phyloP scores from a whole-genome alignment of 164 flowering plant species.

The Warburgia ugandensis region DNA sequence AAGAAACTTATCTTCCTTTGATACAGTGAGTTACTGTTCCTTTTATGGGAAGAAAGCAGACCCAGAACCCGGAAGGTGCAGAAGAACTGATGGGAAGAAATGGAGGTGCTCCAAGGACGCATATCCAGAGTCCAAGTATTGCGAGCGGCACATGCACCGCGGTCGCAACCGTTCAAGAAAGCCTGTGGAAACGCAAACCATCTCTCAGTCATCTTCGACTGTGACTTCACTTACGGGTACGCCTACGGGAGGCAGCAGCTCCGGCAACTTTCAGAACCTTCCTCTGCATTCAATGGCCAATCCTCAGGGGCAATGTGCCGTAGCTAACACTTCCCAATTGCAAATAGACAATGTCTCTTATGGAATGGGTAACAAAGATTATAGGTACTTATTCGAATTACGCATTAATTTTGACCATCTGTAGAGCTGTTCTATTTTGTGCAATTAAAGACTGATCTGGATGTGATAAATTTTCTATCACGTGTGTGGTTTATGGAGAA shows the following conservation, averaged over 20 bases:
- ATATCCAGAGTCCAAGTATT: conserved; percentile 65
- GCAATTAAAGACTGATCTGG: too few species aligned
- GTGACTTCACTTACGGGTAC: conserved; percentile 31
- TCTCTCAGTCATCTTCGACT: conserved; percentile 61
- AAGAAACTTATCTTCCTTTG: too few species aligned
- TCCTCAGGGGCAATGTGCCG: conserved; percentile 38
- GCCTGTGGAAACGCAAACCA: conserved; percentile 91
- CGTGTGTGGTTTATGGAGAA: too few species aligned
- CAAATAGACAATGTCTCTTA: conserved; percentile 51
- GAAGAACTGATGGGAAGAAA: conserved; percentile 75
- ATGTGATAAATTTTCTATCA: too few species aligned
- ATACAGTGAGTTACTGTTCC: conserved; percentile 63
- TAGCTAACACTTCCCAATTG: conserved; percentile 40
- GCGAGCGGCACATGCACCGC: conserved; percentile 81
- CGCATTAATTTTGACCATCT: too few species aligned
- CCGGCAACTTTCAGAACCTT: conserved; percentile 42
- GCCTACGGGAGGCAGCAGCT: conserved; percentile 11
- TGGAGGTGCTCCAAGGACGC: conserved; percentile 84
- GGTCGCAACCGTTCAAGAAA: conserved; percentile 93
- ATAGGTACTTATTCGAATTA: conserved; percentile 47
- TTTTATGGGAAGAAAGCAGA: conserved; percentile 66
- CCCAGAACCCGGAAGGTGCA: conserved; percentile 70
- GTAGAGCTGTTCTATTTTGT: too few species aligned
- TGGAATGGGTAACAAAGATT: conserved; percentile 62
- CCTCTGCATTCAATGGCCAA: conserved; percentile 37